Evolutionary conservation across 2,329 filamentous ascomycete genomes (phyloP), one percentile per base, ranked within the genome.

Genomic region (Cytospora leucostoma): DNA sequence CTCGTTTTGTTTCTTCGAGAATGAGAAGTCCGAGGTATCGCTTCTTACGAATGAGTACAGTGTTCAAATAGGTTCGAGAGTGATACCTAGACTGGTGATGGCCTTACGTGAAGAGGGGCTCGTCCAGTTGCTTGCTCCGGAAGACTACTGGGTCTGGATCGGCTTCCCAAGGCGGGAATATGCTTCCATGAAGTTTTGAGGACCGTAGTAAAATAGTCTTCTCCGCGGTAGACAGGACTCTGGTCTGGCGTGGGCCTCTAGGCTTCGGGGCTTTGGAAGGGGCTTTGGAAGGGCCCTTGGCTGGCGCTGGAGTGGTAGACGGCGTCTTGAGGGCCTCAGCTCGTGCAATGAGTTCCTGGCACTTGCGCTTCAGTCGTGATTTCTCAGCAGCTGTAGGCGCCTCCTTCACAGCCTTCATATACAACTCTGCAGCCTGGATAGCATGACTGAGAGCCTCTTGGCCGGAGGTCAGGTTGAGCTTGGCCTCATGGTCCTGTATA

Each of bases 131-230:
- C 7, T 73, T 68, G 34, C 81, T 74, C 37, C 80, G 74, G 68
- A 97, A 97, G 35, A 90, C 85, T 5, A 81, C 74, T 0, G 83
- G 74, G 4, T 75, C 73, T 1, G 91, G 89, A 34, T 86, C 79
- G 2, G 75, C 76, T n/a, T 84, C 84, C 95, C 95, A 99, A 0
- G 91, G 92, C 12, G 90, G 92, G 68, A 97, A 98, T 21, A 89
- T 82, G 70, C 88, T 90, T 0, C 90, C 92, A 72, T 97, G 92
- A 21, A 99, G 81, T 61, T 87, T 89, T 5, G 93, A 95, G 4
- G 89, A 87, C 71, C 88, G 87, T 1, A 91, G 79, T 10, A 98
- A 76, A 57, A 97, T 87, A 35, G 90, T 88, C 71, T 93, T 83
- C 74, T 97, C 93, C 17, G 82, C 81, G 5, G 83, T 89, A 2